Percentiles rank a stretch among this genome's conserved stretches.
These are phyloP conservation scores for Rhynchosporium graminicola DNA, from an alignment of 2,329 filamentous ascomycete genomes.

Conservation along the genomic window DNA sequence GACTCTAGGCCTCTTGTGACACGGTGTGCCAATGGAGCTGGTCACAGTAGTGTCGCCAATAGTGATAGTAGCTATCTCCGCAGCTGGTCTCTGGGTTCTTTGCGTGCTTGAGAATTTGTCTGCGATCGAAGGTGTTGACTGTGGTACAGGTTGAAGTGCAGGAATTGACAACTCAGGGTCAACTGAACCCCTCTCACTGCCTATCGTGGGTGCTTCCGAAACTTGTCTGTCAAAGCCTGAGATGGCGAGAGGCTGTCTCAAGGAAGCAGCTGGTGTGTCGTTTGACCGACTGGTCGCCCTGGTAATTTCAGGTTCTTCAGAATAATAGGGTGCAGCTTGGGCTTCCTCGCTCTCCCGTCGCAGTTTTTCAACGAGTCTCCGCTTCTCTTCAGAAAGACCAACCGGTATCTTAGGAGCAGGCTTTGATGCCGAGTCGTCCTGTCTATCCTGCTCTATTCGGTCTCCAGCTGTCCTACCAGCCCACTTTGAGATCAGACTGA, in stretches of 20 bases:
- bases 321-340: constrained; percentile 19
- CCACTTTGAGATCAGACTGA: constrained; percentile 50
- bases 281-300: constrained; percentile 26
- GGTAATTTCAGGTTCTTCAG: constrained; percentile 31
- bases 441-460: constrained; percentile 25
- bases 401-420: constrained; percentile 3
- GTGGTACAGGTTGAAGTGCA: constrained; percentile 34
- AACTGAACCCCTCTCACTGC: constrained; percentile 8
- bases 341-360: constrained; percentile 26
- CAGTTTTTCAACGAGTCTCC: constrained; percentile 32
- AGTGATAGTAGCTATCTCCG: constrained; percentile 40
- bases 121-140: constrained; percentile 30
- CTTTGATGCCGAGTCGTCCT: constrained; percentile 9
- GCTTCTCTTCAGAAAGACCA: constrained; percentile 36
- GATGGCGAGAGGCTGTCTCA: constrained; percentile 9
- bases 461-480: constrained; percentile 42
- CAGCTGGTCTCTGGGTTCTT: constrained; percentile 27
- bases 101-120: constrained; percentile 32
- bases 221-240: constrained; percentile 2
- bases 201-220: constrained; percentile 2
- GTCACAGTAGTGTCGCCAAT: constrained; percentile 40
- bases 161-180: constrained; percentile 31
- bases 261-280: constrained; percentile 11
- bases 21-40: constrained; percentile 37
- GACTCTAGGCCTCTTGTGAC: constrained; percentile 31